These are phyloP conservation scores for Candida coleopterorum DNA, from an alignment of 805 yeast species.

Conservation along the genomic window DNA sequence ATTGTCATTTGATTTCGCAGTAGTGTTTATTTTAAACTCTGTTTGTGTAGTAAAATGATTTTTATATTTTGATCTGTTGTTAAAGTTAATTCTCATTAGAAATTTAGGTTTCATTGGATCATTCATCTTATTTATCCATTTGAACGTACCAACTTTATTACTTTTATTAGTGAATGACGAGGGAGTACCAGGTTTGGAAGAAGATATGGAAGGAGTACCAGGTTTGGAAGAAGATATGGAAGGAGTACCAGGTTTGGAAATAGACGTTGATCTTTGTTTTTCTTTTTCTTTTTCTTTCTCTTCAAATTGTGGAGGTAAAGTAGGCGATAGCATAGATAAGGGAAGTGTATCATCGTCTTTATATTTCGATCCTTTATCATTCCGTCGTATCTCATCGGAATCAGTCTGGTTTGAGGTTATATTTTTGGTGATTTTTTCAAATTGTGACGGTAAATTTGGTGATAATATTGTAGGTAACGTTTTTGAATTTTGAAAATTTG, in stretches of 20 bases:
- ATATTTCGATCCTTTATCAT: neutral
- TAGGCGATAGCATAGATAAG: slow-evolving; percentile 28
- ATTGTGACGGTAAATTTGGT: slow-evolving; percentile 30
- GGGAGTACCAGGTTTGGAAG: neutral
- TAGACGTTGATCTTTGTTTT: neutral
- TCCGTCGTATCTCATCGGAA: slow-evolving; percentile 4
- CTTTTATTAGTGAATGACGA: slow-evolving; percentile 8
- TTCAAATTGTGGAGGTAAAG: slow-evolving; percentile 25
- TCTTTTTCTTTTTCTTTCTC: neutral
- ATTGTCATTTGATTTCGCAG: neutral
- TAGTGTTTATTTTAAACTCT: slow-evolving; percentile 10
- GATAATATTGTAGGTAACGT: slow-evolving; percentile 34
- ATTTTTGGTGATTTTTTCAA: neutral
- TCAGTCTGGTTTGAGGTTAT: neutral
- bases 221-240: slow-evolving; percentile 4
- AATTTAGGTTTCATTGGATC: slow-evolving; percentile 17
- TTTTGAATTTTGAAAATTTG: slow-evolving; percentile 28
- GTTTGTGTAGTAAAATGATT: slow-evolving; percentile 4
- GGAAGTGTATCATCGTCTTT: slow-evolving; percentile 25
- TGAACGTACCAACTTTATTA: slow-evolving; percentile 8
- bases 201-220: neutral
- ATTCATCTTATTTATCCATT: slow-evolving; percentile 27
- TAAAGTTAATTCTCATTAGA: slow-evolving; percentile 17
- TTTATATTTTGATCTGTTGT: slow-evolving; percentile 15
- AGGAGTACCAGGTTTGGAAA: neutral